Percentiles rank a stretch among this genome's conserved stretches.
These are phyloP conservation scores for Paxillus ammoniavirescens DNA, from an alignment of 768 basidiomycete genomes.

Conservation along the genomic window DNA sequence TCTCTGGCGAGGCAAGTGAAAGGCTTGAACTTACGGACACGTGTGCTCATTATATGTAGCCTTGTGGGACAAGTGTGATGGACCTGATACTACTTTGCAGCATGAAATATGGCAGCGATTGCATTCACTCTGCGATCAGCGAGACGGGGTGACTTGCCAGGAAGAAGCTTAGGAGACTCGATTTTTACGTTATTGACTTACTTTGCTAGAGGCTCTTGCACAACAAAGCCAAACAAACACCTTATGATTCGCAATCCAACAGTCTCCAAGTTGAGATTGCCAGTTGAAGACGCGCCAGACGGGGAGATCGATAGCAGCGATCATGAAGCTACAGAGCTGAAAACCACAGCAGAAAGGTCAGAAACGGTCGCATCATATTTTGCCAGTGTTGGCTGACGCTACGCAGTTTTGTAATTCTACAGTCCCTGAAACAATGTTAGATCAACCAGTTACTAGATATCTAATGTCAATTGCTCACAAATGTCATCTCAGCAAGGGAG, in stretches of 20 bases:
- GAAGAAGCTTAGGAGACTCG: not conserved
- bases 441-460: slow-evolving; percentile 8
- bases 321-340: slow-evolving; percentile 39
- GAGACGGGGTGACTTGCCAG: not conserved
- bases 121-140: not conserved
- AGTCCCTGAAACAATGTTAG: slow-evolving; percentile 71
- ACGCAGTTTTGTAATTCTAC: slow-evolving; percentile 56
- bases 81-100: not conserved
- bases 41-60: slow-evolving; percentile 39
- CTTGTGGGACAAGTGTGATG: not conserved
- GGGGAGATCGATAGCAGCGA: slow-evolving; percentile 58
- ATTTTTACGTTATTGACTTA: slow-evolving; percentile 2
- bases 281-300: slow-evolving; percentile 53
- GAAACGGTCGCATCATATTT: not conserved
- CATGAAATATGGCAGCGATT: not conserved
- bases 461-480: slow-evolving; percentile 15
- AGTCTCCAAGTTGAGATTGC: slow-evolving; percentile 35
- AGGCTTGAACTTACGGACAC: slow-evolving; percentile 55
- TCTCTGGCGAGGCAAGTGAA: slow-evolving; percentile 1
- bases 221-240: slow-evolving; percentile 29
- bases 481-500: slow-evolving; percentile 53
- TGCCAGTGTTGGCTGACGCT: slow-evolving; percentile 6
- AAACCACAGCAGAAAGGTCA: slow-evolving; percentile 60
- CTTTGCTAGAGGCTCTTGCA: slow-evolving; percentile 1
- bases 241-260: slow-evolving; percentile 28